Base-by-base conservation (phyloP, 225 moss, liverwort and hornwort genomes). In the Lunularia cruciata region DNA sequence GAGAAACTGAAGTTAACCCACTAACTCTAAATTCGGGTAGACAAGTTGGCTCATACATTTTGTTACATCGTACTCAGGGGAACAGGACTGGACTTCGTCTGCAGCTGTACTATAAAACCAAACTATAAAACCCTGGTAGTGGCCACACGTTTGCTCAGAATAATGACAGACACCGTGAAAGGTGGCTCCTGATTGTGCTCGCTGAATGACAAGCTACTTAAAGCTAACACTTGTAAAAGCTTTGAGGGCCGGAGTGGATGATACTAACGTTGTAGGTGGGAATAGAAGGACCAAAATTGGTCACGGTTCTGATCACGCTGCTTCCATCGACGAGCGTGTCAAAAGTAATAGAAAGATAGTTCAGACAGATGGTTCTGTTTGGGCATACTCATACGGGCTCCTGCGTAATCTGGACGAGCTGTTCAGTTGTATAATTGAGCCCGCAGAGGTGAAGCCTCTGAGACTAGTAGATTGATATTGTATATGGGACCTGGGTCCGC, bases 381-480 rank as follows among this genome's bases (percentile, higher is more conserved):
- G 42, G 36, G 46, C 60, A 68, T 0, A 46, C 8, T 25, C 34
- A 25, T 5, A 47, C 36, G 57, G 18, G 7, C 36, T 40, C 8
- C 6, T 36, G 47, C 15, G 48, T 60, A 22, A 60, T 69, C 25
- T 7, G 5, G 28, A 48, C 33, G 28, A 57, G 27, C 16, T 48
- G 37, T 1, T 3, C 4, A 8, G 19, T 20, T 0, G 51, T 60
- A 40, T 68, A 56, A 37, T 34, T 10, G 5, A 11, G 22, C 5
- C 34, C 49, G 48, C 75, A 75, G 2, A 75, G 75, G 18, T 60
- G 60, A 1, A 47, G 23, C n/a, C 13, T 35, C 27, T 75, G n/a
- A n/a, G n/a, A n/a, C n/a, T n/a, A n/a, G n/a, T n/a, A n/a, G n/a
- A n/a, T n/a, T n/a, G n/a, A n/a, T n/a, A n/a, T 40, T 40, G 40